Evolutionary conservation across 371 early-diverging fungal genomes (phyloP), one percentile per base, ranked within the genome.

Genomic region (Lichtheimia ramosa): DNA sequence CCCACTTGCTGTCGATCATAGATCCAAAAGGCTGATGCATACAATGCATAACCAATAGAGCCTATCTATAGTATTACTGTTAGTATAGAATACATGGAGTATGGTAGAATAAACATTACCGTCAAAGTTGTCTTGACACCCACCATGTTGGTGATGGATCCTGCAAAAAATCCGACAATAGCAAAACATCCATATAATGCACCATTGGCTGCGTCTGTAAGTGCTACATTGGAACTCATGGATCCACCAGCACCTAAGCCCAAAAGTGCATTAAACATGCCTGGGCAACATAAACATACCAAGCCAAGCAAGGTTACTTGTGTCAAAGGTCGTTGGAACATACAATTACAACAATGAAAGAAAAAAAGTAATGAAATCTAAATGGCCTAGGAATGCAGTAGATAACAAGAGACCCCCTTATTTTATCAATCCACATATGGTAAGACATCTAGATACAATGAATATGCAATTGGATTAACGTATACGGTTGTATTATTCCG

Each of bases 201-300:
- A 14, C 83, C 84, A 59, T 85, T 85, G 54, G 90, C 91, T 53
- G 81, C 81, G 70, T 86, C 83, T 2, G 78, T 82, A 20, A 87
- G 77, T 15, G 75, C 80, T 15, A 79, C 77, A 72, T 92, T 86
- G 5, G 75, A 66, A 39, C 71, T 51, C 63, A 68, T 65, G 3
- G 78, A 79, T 53, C 87, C 87, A 61, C 82, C 84, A 42, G 83
- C 77, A 40, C 86, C 86, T 3, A 77, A 42, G 1, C 74, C 77
- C 0, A 56, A 54, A 1, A 74, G 55, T 1, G 74, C 88, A 57
- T 89, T 88, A 62, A 81, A 89, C 86, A 88, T 87, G 58, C 88
- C 89, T 14, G 89, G 89, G 51, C 90, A 89, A 51, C 87, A 84
- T 59, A 91, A 83, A 65, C 90, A 90, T 53, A 92, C 88, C 25